Conservation (phyloP, 306 rosid species). For the Malus fusca region DNA sequence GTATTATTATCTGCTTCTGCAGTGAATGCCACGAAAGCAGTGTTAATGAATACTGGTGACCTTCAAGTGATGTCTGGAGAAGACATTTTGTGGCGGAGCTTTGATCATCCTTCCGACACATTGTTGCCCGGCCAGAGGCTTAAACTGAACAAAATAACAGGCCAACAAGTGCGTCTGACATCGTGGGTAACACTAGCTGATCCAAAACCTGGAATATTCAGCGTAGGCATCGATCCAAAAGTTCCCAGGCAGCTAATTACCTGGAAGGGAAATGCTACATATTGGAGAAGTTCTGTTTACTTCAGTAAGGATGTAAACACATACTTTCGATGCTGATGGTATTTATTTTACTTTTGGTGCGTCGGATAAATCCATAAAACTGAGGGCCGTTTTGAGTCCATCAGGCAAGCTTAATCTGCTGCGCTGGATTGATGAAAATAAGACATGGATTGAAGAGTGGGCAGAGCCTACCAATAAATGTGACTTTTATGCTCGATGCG, state of each 20-base stretch:
- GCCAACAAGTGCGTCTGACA: background rate
- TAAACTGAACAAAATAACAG: background rate
- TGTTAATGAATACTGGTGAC: slow-evolving; percentile 6
- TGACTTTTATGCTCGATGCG: background rate
- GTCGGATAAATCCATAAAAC: background rate
- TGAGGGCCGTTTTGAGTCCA: background rate
- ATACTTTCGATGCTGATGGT: background rate
- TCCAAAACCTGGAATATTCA: background rate
- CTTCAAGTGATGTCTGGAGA: background rate
- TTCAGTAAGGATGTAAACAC: background rate
- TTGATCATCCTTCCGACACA: background rate
- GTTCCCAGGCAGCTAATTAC: background rate
- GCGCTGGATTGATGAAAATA: background rate
- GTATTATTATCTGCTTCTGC: background rate
- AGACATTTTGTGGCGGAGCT: too few species aligned
- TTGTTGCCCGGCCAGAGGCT: slow-evolving; percentile 18
- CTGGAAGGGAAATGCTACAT: background rate
- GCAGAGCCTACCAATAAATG: background rate
- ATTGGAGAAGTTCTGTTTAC: background rate
- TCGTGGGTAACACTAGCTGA: background rate
- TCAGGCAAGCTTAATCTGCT: background rate
- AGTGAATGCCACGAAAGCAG: background rate
- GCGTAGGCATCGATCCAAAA: background rate
- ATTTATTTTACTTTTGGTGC: background rate
- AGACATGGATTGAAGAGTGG: background rate